A percentile compares a stretch with the other conserved stretches of the same genome.
These are phyloP conservation scores for Phaeotremella fagi DNA, from an alignment of 768 basidiomycete genomes.

Conservation along the genomic window DNA sequence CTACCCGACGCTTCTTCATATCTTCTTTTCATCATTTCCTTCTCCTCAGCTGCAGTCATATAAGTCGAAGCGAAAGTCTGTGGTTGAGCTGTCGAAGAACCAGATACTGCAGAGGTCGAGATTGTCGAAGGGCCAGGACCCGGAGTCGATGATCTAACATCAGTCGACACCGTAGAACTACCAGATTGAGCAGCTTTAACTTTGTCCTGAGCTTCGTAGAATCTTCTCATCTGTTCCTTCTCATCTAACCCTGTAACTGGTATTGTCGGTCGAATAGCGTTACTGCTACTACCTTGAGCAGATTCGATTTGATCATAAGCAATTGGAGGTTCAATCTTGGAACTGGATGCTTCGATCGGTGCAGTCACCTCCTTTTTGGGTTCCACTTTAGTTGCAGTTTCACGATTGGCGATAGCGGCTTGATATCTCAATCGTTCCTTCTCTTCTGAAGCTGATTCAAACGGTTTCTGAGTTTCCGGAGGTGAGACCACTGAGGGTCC, in stretches of 20 bases:
- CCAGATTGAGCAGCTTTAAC: not conserved
- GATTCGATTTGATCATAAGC: too few species aligned
- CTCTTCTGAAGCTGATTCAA: not conserved
- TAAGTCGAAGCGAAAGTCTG: not conserved
- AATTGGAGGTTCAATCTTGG: too few species aligned
- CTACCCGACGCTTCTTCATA: constrained; percentile 27
- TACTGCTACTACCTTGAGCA: not conserved
- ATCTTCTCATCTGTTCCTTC: too few species aligned
- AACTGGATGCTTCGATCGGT: too few species aligned
- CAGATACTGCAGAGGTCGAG: not conserved
- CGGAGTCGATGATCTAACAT: not conserved
- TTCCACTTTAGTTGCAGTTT: not conserved
- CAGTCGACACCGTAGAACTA: not conserved
- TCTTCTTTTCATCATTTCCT: constrained; percentile 21
- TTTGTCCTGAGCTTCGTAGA: not conserved
- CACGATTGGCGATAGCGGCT: not conserved
- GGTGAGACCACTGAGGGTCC: not conserved
- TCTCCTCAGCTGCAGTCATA: constrained; percentile 6
- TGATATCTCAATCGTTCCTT: constrained; percentile 1
- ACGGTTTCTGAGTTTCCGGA: not conserved
- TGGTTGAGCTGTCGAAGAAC: not conserved
- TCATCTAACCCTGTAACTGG: too few species aligned
- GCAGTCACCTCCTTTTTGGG: not conserved
- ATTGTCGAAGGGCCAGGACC: not conserved
- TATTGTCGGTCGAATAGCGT: too few species aligned